Evolutionary conservation across 768 basidiomycete genomes (phyloP).

Genomic region (Suillus subalutaceus): DNA sequence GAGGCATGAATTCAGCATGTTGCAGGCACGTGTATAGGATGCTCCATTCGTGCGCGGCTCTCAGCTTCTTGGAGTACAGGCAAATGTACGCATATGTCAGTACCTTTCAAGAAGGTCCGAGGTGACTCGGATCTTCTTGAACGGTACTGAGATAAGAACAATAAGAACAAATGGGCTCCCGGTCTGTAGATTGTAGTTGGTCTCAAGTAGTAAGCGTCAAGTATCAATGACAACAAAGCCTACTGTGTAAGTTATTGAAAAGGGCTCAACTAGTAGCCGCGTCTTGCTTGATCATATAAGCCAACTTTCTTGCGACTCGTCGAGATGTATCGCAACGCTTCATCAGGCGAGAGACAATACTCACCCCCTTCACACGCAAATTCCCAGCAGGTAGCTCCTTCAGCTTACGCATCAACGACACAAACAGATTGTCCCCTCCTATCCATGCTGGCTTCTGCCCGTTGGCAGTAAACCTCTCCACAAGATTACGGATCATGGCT

Average conservation of each 20-base stretch:
- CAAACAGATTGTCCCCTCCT: slow-evolving; percentile 24
- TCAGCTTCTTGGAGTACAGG: no score
- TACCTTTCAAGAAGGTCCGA: no score
- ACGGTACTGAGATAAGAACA: background rate
- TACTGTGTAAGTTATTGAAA: background rate
- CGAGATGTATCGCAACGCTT: slow-evolving; percentile 31
- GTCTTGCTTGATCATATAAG: slow-evolving; percentile 24
- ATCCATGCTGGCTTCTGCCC: background rate
- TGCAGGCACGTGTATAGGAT: background rate
- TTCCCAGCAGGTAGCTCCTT: slow-evolving; percentile 18
- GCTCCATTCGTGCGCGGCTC: background rate
- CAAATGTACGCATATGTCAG: no score
- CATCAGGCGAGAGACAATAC: slow-evolving; percentile 23
- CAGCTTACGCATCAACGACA: slow-evolving; percentile 17
- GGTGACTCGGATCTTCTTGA: background rate
- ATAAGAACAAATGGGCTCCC: background rate
- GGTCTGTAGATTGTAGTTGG: no score
- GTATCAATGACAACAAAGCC: background rate
- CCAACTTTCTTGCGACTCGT: slow-evolving; percentile 29
- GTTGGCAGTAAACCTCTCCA: slow-evolving; percentile 16
- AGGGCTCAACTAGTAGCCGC: background rate
- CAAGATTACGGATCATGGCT: slow-evolving; percentile 25
- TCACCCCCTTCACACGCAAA: slow-evolving; percentile 17
- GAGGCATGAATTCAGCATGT: background rate
- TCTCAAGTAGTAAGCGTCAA: background rate